These are phyloP conservation scores for Ashbya aceris DNA, from an alignment of 1,139 yeast species.

Conservation along the genomic window DNA sequence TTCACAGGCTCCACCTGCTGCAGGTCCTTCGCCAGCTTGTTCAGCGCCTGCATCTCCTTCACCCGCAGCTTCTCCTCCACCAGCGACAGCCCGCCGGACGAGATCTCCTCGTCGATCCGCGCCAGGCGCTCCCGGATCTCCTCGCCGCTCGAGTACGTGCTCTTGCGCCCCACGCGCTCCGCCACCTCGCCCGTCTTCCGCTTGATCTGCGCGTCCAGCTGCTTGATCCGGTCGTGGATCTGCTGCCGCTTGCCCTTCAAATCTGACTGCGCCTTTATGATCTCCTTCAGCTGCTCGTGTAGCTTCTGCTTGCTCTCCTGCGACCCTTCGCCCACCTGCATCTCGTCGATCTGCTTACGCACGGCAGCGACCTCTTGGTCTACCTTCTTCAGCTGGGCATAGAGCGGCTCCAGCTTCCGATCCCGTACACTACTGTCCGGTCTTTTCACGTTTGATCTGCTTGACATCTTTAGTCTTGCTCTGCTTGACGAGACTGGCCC, in stretches of 20 bases:
- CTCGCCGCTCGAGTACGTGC: constrained; percentile 57
- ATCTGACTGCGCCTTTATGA: constrained; percentile 59
- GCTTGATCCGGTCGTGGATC: constrained; percentile 64
- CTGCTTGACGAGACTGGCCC: too few relatives aligned
- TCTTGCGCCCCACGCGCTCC: constrained; percentile 30
- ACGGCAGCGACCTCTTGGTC: constrained; percentile 36
- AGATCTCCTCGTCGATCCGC: constrained; percentile 64
- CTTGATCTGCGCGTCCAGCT: constrained; percentile 62
- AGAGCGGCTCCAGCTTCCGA: constrained; percentile 49
- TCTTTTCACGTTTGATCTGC: constrained; percentile 40
- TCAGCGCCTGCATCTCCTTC: constrained; percentile 76
- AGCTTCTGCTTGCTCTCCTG: constrained; percentile 54
- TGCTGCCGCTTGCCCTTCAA: constrained; percentile 61
- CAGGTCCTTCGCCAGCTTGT: constrained; percentile 76
- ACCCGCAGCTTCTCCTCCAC: constrained; percentile 86
- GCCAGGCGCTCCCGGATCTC: constrained; percentile 72
- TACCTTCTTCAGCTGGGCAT: constrained; percentile 61
- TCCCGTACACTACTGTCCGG: constrained; percentile 61
- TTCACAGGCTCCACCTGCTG: constrained; percentile 66
- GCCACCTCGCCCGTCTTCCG: constrained; percentile 71
- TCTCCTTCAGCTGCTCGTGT: constrained; percentile 53
- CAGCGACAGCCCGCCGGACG: constrained; percentile 71
- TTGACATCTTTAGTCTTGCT: constrained; percentile 6
- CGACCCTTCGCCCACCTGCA: constrained; percentile 33
- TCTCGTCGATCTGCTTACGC: constrained; percentile 30